Evolutionary conservation across 78 protist species (phyloP), one percentile per base, ranked within the genome.

Genomic region (Cavenderia fasciculata): DNA sequence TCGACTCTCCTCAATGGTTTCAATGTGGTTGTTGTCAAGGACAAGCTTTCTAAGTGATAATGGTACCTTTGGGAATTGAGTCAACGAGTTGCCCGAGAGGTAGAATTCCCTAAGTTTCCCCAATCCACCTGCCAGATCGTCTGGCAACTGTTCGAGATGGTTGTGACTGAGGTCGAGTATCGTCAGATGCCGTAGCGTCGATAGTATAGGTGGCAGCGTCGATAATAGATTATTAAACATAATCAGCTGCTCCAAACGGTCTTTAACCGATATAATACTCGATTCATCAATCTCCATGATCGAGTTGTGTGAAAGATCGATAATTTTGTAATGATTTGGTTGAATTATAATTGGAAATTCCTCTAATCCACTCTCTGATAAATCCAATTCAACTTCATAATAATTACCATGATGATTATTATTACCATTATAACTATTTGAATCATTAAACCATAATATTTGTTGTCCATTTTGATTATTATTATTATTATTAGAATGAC

Each of bases 101-200:
- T 82, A 82, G 3, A 82, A 56, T 12, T 82, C 89, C 12, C 89
- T 65, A 1, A 82, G 41, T 21, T 7, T 19, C 11, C 23, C 0
- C 5, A 82, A 47, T 6, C 59, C 51, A 29, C 89, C 89, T n/a
- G n/a, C n/a, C 0, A 82, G 47, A 11, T 82, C 78, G 29, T 49
- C 23, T 16, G 71, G 51, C 2, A 68, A 7, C 4, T 46, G 46
- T 4, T 40, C 43, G 2, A 82, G 31, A 21, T 43, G n/a, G 63
- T 82, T 82, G 44, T 82, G 89, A 19, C 62, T 41, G 5, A 82
- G 65, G 68, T 82, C 89, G 25, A 82, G 74, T 21, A 82, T 82
- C 7, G 89, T 68, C 25, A 82, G 51, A 19, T 56, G 1, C 18
- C 8, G 6, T 14, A 65, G 62, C 18, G 56, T 27, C 19, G 38